A percentile compares a stretch with the other conserved stretches of the same genome.
phyloP scores from a whole-genome alignment of 257 asterid species.

The Cinchona pubescens region DNA sequence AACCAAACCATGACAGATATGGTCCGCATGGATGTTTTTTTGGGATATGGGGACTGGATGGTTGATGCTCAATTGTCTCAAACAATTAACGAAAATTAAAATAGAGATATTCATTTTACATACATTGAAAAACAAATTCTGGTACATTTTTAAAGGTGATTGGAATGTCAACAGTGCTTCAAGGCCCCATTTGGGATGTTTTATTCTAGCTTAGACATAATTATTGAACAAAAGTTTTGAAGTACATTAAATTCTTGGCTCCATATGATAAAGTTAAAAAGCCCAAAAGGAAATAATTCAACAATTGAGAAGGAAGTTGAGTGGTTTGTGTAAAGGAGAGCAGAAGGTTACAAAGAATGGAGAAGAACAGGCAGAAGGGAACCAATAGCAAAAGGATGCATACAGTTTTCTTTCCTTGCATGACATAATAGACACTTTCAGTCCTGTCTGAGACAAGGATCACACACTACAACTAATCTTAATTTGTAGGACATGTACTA shows the following conservation, averaged over 20 bases:
- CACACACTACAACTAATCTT: slow-evolving; percentile 19
- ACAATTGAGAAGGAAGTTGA: neutral
- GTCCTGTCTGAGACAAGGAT: slow-evolving; percentile 22
- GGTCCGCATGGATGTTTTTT: slow-evolving; percentile 1
- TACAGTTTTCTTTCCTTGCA: slow-evolving; percentile 1
- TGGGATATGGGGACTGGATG: neutral
- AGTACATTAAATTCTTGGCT: neutral
- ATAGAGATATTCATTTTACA: neutral
- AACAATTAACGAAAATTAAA: neutral
- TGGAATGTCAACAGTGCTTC: neutral
- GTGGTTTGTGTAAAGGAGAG: slow-evolving; percentile 14
- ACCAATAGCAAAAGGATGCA: slow-evolving; percentile 19
- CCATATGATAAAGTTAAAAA: neutral
- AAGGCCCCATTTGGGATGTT: neutral
- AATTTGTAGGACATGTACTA: slow-evolving; percentile 14
- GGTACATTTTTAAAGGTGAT: neutral
- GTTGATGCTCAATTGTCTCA: neutral
- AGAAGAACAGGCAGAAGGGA: slow-evolving; percentile 16
- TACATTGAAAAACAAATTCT: neutral
- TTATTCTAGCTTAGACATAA: neutral
- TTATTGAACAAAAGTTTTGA: neutral
- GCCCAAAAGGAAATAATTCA: neutral
- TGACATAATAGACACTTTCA: neutral
- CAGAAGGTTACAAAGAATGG: slow-evolving; percentile 10
- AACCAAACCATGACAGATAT: neutral